These are phyloP conservation scores for Beauveria caledonica DNA, from an alignment of 2,329 filamentous ascomycete species.

Conservation along the genomic window DNA sequence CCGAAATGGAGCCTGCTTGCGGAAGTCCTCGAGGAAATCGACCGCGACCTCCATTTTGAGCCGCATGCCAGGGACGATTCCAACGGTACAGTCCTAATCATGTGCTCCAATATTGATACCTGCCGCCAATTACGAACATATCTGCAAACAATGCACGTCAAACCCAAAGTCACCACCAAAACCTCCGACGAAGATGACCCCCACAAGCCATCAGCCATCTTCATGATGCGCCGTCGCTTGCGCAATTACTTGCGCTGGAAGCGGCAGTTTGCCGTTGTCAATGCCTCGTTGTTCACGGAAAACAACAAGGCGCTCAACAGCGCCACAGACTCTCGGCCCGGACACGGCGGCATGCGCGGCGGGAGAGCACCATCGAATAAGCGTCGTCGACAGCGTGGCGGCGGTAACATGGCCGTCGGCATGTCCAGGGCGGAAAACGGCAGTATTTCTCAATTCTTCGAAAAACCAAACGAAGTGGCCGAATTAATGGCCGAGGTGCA, in stretches of 20 bases:
- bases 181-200: conserved; percentile 36
- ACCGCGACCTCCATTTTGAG: conserved; percentile 80
- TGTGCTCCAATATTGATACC: conserved; percentile 84
- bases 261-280: conserved; percentile 77
- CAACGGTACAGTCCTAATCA: conserved; percentile 86
- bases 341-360: conserved; percentile 41
- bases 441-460: conserved; percentile 69
- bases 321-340: conserved; percentile 48
- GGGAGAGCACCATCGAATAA: conserved; percentile 70
- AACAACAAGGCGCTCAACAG: conserved; percentile 70
- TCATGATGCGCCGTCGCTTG: conserved; percentile 85
- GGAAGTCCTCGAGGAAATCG: conserved; percentile 90
- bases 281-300: conserved; percentile 66
- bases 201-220: conserved; percentile 62
- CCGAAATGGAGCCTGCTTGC: conserved; percentile 88
- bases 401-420: conserved; percentile 51
- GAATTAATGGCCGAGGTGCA: conserved; percentile 75
- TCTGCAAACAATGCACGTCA: conserved; percentile 80
- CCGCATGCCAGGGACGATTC: conserved; percentile 70
- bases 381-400: conserved; percentile 73
- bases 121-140: conserved; percentile 87
- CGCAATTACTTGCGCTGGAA: conserved; percentile 89
- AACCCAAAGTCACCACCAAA: conserved; percentile 37
- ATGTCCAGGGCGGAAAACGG: conserved; percentile 62
- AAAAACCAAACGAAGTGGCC: conserved; percentile 74